A percentile compares a stretch with the other conserved stretches of the same genome.
Conservation (phyloP, 495 filamentous ascomycete genomes). For the Aspergillus sparsus region DNA sequence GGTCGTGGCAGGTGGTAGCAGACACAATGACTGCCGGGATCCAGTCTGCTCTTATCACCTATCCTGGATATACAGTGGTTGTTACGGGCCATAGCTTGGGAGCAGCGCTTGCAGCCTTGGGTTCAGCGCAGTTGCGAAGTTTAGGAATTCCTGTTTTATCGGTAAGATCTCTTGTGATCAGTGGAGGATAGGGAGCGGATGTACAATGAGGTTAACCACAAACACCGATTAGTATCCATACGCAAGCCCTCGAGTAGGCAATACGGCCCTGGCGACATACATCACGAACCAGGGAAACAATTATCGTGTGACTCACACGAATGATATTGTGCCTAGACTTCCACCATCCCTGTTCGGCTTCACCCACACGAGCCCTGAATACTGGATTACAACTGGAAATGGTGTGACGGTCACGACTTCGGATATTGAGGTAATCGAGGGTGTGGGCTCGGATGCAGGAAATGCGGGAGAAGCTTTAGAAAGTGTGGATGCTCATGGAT, state of each 20-base stretch:
- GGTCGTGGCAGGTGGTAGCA: slow-evolving; percentile 51
- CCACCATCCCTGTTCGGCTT: slow-evolving; percentile 59
- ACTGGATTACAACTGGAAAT: slow-evolving; percentile 55
- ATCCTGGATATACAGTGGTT: slow-evolving; percentile 56
- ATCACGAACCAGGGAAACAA: slow-evolving; percentile 52
- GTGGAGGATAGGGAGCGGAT: neutral
- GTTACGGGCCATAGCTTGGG: slow-evolving; percentile 71
- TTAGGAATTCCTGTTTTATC: slow-evolving; percentile 39
- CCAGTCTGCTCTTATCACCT: slow-evolving; percentile 30
- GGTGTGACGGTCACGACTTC: slow-evolving; percentile 39
- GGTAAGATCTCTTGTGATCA: slow-evolving; percentile 26
- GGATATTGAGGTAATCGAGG: slow-evolving; percentile 42
- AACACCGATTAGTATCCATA: slow-evolving; percentile 56
- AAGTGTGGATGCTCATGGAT: slow-evolving; percentile 36
- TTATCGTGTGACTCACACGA: slow-evolving; percentile 66
- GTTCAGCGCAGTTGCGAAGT: slow-evolving; percentile 58
- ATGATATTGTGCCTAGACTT: slow-evolving; percentile 67
- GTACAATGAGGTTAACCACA: slow-evolving; percentile 12
- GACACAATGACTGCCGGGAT: slow-evolving; percentile 42
- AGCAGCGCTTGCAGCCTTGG: slow-evolving; percentile 63
- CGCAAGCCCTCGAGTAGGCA: slow-evolving; percentile 69
- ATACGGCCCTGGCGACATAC: slow-evolving; percentile 53
- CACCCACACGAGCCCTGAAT: slow-evolving; percentile 67
- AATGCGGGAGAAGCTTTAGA: slow-evolving; percentile 37
- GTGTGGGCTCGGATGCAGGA: slow-evolving; percentile 37